These are phyloP conservation scores for Orbilia oligospora DNA, from an alignment of 2,329 filamentous ascomycete species.

Conservation along the genomic window DNA sequence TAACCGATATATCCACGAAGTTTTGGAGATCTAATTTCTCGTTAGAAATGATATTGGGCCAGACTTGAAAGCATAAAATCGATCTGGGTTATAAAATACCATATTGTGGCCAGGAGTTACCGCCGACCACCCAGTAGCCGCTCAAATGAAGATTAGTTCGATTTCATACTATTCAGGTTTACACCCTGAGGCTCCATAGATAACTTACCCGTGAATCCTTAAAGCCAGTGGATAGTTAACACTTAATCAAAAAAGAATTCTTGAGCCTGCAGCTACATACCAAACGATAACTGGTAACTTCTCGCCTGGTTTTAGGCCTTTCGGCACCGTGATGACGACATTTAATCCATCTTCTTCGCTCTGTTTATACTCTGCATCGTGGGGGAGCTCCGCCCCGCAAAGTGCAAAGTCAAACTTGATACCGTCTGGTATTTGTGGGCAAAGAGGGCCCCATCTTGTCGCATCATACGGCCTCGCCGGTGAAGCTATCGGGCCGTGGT, in stretches of 20 bases:
- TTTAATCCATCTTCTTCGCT: slow-evolving; percentile 66
- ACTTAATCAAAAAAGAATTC: neutral
- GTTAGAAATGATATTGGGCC: neutral
- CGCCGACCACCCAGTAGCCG: slow-evolving; percentile 54
- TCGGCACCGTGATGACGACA: slow-evolving; percentile 66
- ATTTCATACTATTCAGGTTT: neutral
- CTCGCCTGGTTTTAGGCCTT: slow-evolving; percentile 16
- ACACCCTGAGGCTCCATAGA: no score
- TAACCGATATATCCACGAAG: slow-evolving; percentile 36
- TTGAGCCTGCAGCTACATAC: neutral
- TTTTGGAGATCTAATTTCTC: slow-evolving; percentile 37
- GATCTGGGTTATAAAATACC: neutral
- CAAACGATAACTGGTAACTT: slow-evolving; percentile 63
- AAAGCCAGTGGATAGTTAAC: neutral
- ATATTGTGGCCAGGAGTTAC: slow-evolving; percentile 58
- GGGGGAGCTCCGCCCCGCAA: slow-evolving; percentile 35
- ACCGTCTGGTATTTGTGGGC: slow-evolving; percentile 66
- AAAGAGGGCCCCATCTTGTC: slow-evolving; percentile 66
- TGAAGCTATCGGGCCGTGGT: slow-evolving; percentile 38
- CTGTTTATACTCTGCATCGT: slow-evolving; percentile 61
- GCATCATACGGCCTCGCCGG: slow-evolving; percentile 64
- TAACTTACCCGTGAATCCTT: slow-evolving; percentile 44
- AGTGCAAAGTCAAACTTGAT: slow-evolving; percentile 58
- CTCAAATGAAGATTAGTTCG: slow-evolving; percentile 2
- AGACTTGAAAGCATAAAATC: neutral